These are phyloP conservation scores for Botrytis pseudocinerea DNA, from an alignment of 2,329 filamentous ascomycete genomes.

Conservation along the genomic window DNA sequence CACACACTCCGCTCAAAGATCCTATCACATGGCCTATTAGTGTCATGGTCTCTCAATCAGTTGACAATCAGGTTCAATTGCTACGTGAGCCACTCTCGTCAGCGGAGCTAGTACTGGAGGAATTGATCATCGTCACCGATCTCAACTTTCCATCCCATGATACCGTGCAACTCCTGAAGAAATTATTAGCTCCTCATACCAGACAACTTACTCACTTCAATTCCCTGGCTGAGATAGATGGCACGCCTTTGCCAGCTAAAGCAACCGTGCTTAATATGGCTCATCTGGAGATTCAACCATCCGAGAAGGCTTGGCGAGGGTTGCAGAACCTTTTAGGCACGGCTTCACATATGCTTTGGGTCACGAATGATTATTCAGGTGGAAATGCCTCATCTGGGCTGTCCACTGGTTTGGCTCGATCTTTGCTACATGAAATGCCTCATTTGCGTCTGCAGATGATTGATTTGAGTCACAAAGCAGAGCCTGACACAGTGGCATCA, in stretches of 20 bases:
- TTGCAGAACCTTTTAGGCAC: neutral
- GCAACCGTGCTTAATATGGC: neutral
- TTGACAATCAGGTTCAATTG: constrained; percentile 22
- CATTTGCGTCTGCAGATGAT: constrained; percentile 1
- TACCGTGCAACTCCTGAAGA: neutral
- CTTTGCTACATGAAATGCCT: neutral
- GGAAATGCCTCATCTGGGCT: neutral
- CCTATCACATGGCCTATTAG: neutral
- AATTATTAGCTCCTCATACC: neutral
- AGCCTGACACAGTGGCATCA: neutral
- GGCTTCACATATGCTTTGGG: neutral
- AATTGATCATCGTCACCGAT: neutral
- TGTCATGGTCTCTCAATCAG: constrained; percentile 17
- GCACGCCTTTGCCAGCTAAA: neutral
- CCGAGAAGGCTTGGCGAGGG: neutral
- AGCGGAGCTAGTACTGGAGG: neutral
- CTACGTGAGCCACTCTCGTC: constrained; percentile 20
- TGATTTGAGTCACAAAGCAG: neutral
- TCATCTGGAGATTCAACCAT: neutral
- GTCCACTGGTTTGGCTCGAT: neutral
- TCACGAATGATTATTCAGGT: neutral
- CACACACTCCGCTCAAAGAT: constrained; percentile 13
- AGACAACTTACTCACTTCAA: neutral
- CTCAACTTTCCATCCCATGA: neutral
- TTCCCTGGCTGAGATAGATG: neutral